Evolutionary conservation across 75 land plant genomes (phyloP).

Genomic region (Sequoiadendron giganteum): DNA sequence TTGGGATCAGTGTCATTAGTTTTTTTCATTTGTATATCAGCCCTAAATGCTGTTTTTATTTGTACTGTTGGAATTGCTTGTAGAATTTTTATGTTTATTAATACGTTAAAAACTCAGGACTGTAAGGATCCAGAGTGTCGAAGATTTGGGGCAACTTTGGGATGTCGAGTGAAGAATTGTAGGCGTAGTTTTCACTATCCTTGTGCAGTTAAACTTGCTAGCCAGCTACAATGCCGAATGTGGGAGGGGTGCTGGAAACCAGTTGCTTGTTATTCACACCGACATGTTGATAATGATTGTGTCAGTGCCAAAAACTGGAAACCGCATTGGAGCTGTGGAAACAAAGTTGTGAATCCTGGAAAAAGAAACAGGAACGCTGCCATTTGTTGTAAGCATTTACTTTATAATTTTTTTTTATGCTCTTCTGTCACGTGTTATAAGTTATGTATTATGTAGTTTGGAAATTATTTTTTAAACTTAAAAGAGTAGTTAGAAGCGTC

Average conservation of each 20-base stretch:
- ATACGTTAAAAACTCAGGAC: not conserved
- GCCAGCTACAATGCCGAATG: conserved; percentile 25
- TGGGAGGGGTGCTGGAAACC: conserved; percentile 36
- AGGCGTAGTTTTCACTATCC: conserved; percentile 38
- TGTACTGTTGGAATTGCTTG: not conserved
- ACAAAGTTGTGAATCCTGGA: not conserved
- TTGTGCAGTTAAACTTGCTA: conserved; percentile 35
- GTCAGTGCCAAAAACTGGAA: conserved; percentile 10
- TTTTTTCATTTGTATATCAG: not conserved
- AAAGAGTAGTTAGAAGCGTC: not conserved
- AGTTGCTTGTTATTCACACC: conserved; percentile 28
- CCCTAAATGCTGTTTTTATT: not conserved
- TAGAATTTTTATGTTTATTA: not conserved
- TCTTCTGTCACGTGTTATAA: not conserved
- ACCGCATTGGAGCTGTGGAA: not conserved
- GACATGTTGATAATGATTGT: conserved; percentile 15
- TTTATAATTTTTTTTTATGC: not conserved
- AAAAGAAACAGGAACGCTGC: not conserved
- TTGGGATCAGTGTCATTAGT: not conserved
- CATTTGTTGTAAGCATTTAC: conserved; percentile 5
- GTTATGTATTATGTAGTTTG: not conserved
- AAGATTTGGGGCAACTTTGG: conserved; percentile 34
- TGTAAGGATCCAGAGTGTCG: conserved; percentile 25
- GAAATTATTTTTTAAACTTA: not conserved
- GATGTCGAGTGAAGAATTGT: conserved; percentile 38